Conservation (phyloP, 1,284 basidiomycete genomes). For the Peniophora sp. region DNA sequence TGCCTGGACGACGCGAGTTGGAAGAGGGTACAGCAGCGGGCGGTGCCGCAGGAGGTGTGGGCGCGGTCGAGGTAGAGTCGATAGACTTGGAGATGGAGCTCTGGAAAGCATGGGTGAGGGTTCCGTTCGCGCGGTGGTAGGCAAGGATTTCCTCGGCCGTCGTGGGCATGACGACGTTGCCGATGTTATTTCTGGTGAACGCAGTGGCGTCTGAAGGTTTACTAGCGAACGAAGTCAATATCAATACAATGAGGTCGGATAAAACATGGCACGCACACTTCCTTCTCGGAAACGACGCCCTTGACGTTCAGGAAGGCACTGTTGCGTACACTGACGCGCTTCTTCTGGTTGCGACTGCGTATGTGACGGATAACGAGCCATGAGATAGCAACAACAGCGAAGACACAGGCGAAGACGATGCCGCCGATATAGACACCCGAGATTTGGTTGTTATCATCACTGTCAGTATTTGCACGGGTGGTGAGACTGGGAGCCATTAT, state of each 20-base stretch:
- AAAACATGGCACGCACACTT: slow-evolving; percentile 14
- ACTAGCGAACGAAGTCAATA: background rate
- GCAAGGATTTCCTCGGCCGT: slow-evolving; percentile 35
- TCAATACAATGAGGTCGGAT: slow-evolving; percentile 5
- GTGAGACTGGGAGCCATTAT: background rate
- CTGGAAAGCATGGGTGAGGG: slow-evolving; percentile 37
- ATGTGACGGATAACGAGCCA: slow-evolving; percentile 30
- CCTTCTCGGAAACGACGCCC: slow-evolving; percentile 29
- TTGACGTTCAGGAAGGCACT: slow-evolving; percentile 40
- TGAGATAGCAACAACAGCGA: slow-evolving; percentile 25
- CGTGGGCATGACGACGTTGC: slow-evolving; percentile 23
- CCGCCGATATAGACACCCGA: slow-evolving; percentile 30
- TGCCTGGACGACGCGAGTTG: slow-evolving; percentile 9
- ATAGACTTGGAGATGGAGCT: background rate
- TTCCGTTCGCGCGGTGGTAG: slow-evolving; percentile 37
- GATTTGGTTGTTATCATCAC: slow-evolving; percentile 3
- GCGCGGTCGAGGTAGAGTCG: slow-evolving; percentile 30
- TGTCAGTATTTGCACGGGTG: background rate
- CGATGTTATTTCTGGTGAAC: background rate
- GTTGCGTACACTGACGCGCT: slow-evolving; percentile 28
- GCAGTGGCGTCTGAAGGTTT: background rate
- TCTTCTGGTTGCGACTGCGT: slow-evolving; percentile 28
- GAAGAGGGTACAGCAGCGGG: slow-evolving; percentile 8
- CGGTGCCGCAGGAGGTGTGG: slow-evolving; percentile 17
- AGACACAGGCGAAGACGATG: slow-evolving; percentile 34